Evolutionary conservation across 768 basidiomycete species (phyloP).

Genomic region (Cubamyces sp.): DNA sequence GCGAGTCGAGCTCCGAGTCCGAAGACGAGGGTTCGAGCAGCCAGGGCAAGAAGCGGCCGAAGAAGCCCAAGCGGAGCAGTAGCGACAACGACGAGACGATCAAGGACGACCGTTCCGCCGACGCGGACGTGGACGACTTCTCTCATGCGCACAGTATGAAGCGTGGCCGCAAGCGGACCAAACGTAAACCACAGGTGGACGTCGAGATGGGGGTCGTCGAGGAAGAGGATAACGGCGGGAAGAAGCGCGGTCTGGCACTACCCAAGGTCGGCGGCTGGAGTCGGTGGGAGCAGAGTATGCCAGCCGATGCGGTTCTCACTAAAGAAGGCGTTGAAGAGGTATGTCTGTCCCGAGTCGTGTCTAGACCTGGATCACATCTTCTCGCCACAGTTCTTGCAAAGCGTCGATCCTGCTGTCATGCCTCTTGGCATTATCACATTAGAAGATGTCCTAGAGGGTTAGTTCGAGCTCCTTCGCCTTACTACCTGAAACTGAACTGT

Average conservation of each 20-base stretch:
- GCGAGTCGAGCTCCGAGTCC: constrained; percentile 59
- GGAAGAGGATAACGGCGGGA: constrained; percentile 31
- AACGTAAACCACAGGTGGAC: constrained; percentile 29
- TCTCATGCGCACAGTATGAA: neutral
- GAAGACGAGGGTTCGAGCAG: constrained; percentile 27
- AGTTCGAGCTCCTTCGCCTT: neutral
- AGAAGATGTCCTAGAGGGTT: constrained; percentile 91
- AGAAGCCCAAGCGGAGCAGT: constrained; percentile 17
- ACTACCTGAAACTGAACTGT: neutral
- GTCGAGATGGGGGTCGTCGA: constrained; percentile 38
- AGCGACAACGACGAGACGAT: constrained; percentile 34
- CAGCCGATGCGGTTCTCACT: constrained; percentile 82
- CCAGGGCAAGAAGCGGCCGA: constrained; percentile 13
- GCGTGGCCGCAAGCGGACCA: constrained; percentile 23
- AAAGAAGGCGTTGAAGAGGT: constrained; percentile 79
- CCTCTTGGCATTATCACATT: constrained; percentile 92
- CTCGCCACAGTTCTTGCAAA: constrained; percentile 67
- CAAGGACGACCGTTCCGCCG: constrained; percentile 23
- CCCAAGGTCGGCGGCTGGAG: constrained; percentile 41
- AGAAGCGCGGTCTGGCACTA: constrained; percentile 20
- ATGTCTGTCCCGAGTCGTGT: constrained; percentile 22
- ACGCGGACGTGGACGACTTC: constrained; percentile 6
- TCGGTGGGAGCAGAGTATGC: constrained; percentile 75
- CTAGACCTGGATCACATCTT: neutral
- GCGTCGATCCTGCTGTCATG: constrained; percentile 79